phyloP scores from a whole-genome alignment of 2,329 filamentous ascomycete species.

The Fusarium nematophilum region DNA sequence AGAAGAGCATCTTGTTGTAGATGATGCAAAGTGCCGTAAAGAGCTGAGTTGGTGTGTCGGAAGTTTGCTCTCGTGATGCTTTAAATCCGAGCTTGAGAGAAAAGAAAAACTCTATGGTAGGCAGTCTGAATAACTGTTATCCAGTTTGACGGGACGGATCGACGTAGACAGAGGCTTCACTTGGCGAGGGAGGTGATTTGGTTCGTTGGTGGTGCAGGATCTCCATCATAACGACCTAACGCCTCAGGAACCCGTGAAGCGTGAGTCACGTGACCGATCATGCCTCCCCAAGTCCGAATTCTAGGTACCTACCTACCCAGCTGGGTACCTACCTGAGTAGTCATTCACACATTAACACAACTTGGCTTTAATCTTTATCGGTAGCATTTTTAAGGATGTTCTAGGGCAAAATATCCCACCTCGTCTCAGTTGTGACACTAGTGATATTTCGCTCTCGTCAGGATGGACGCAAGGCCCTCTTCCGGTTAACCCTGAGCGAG shows the following conservation, averaged over 20 bases:
- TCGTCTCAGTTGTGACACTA: too few species aligned
- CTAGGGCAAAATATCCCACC: too few species aligned
- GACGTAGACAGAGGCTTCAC: slow-evolving; percentile 5
- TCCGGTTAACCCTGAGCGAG: too few species aligned
- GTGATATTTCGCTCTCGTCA: too few species aligned
- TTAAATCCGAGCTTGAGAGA: background rate
- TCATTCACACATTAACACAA: too few species aligned
- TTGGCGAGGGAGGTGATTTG: slow-evolving; percentile 16
- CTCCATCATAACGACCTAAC: slow-evolving; percentile 39
- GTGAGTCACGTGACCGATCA: slow-evolving; percentile 26
- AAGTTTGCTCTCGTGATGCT: background rate
- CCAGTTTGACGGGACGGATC: background rate
- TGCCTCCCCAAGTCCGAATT: background rate
- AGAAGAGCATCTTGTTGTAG: slow-evolving; percentile 56
- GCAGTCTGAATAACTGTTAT: rapidly evolving
- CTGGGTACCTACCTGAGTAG: too few species aligned
- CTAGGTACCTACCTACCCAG: too few species aligned
- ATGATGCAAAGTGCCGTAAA: background rate
- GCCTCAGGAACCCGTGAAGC: slow-evolving; percentile 7
- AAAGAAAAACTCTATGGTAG: background rate
- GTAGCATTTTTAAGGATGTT: too few species aligned
- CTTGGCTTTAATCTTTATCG: too few species aligned
- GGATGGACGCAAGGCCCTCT: too few species aligned
- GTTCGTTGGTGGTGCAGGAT: slow-evolving; percentile 30
- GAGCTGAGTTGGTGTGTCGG: background rate